Percentiles rank a stretch among this genome's conserved stretches.
Conservation (phyloP, 148 eudicot species). For the Rhododendron griersonianum region DNA sequence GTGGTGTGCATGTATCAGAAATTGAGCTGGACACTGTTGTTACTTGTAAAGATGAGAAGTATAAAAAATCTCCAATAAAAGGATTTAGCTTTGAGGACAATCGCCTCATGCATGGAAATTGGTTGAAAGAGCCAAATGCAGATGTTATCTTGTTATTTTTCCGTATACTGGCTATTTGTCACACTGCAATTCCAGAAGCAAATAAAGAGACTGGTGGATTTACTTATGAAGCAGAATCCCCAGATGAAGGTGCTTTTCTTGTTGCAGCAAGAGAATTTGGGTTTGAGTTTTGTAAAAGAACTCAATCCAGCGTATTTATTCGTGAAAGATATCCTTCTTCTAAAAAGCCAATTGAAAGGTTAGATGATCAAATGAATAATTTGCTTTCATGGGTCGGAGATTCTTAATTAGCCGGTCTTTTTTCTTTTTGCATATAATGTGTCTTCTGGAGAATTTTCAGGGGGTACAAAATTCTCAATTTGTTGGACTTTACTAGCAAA, state of each 20-base stretch:
- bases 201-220: too few relatives aligned
- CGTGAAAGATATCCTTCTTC: constrained; percentile 60
- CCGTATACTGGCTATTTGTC: too few relatives aligned
- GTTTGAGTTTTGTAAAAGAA: constrained; percentile 75
- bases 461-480: constrained; percentile 65
- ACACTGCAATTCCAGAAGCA: too few relatives aligned
- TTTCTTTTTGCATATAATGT: neutral
- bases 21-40: constrained; percentile 63
- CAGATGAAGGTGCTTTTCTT: constrained; percentile 93
- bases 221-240: constrained; percentile 77
- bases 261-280: constrained; percentile 99
- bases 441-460: constrained; percentile 20
- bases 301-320: constrained; percentile 72
- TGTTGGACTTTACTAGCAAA: constrained; percentile 73
- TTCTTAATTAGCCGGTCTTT: too few relatives aligned
- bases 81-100: constrained; percentile 85
- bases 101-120: too few relatives aligned
- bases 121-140: too few relatives aligned
- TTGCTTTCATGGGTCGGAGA: neutral
- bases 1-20: constrained; percentile 23
- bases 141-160: too few relatives aligned
- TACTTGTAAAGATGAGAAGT: too few relatives aligned
- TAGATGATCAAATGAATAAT: constrained; percentile 9
- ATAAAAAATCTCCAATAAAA: constrained; percentile 43
- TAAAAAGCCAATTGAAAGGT: constrained; percentile 71